Percentiles rank a stretch among this genome's conserved stretches.
Evolutionary conservation across 1,139 yeast genomes (phyloP).

Genomic region (Suhomyces ambrosiae): DNA sequence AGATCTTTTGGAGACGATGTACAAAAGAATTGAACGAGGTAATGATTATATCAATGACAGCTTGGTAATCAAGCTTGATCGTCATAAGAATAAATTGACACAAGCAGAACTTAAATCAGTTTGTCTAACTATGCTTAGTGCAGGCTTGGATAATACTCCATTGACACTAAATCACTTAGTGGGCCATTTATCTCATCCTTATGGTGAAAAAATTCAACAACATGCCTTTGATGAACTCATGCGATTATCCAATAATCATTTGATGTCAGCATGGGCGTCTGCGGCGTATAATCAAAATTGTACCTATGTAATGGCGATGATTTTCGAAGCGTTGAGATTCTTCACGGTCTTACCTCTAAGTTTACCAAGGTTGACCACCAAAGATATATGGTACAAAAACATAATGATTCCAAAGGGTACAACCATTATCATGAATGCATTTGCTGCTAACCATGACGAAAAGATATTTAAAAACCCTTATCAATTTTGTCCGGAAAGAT

Average conservation of each 20-base stretch:
- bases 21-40: constrained; percentile 14
- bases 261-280: constrained; percentile 48
- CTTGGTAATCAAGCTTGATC: background rate
- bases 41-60: background rate
- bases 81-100: constrained; percentile 21
- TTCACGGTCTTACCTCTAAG: constrained; percentile 70
- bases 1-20: constrained; percentile 26
- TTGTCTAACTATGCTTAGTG: constrained; percentile 76
- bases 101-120: constrained; percentile 57
- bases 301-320: constrained; percentile 55
- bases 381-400: constrained; percentile 41
- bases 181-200: constrained; percentile 60
- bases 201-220: constrained; percentile 49
- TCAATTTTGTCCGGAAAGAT: constrained; percentile 60
- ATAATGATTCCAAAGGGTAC: constrained; percentile 57
- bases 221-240: constrained; percentile 41
- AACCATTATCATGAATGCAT: constrained; percentile 63
- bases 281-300: constrained; percentile 42
- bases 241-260: constrained; percentile 28
- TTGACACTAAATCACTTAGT: constrained; percentile 60
- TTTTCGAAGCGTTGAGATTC: constrained; percentile 63
- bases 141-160: constrained; percentile 77
- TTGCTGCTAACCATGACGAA: constrained; percentile 70
- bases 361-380: constrained; percentile 63
- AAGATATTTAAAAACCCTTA: constrained; percentile 49